These are phyloP conservation scores for Nannizzia gypsea DNA, from an alignment of 2,329 filamentous ascomycete genomes.

Conservation along the genomic window DNA sequence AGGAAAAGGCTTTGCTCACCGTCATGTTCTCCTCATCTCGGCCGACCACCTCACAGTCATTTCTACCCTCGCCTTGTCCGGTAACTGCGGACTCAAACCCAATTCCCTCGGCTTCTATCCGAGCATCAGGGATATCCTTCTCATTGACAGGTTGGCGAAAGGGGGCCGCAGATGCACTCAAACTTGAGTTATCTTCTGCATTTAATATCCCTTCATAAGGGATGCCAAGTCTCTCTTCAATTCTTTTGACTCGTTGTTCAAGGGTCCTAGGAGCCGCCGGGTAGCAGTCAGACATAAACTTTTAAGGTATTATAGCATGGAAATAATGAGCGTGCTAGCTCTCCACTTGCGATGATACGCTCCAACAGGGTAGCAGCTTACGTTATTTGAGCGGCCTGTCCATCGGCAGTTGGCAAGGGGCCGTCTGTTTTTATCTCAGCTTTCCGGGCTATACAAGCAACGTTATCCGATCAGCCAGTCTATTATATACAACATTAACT, in stretches of 20 bases:
- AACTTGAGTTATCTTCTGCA: background rate
- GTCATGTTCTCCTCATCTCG: background rate
- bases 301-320: no score
- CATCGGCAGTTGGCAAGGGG: background rate
- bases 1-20: background rate
- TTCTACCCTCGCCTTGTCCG: background rate
- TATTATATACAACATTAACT: background rate
- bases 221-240: slow-evolving; percentile 4
- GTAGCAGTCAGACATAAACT: background rate
- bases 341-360: background rate
- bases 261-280: background rate
- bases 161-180: background rate
- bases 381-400: background rate
- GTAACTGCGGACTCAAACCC: background rate
- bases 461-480: background rate
- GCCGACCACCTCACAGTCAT: background rate
- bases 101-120: background rate
- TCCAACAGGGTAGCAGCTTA: background rate
- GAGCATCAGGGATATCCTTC: background rate
- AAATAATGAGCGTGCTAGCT: no score
- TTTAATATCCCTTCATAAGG: background rate
- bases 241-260: slow-evolving; percentile 5
- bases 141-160: background rate
- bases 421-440: background rate
- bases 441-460: background rate